Percentiles rank a stretch among this genome's conserved stretches.
These are phyloP conservation scores for Saturnispora quitensis DNA, from an alignment of 805 yeast genomes.

Conservation along the genomic window DNA sequence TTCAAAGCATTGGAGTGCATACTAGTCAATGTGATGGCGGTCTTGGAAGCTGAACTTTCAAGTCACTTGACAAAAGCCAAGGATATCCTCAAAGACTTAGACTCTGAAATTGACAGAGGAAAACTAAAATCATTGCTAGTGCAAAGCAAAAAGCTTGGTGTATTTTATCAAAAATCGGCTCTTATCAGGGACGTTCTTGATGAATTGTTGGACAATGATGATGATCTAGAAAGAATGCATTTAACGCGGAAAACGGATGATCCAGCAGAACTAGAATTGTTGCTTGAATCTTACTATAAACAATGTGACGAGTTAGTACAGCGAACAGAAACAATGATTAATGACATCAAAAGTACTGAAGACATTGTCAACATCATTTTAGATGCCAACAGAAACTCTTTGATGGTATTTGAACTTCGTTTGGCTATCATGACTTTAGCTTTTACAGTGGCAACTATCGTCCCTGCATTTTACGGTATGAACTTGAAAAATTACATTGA, in stretches of 20 bases:
- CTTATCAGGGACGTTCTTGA: slow-evolving; percentile 76
- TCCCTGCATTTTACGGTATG: slow-evolving; percentile 90
- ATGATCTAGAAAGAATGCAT: slow-evolving; percentile 74
- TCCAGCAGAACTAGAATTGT: slow-evolving; percentile 72
- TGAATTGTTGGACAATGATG: slow-evolving; percentile 79
- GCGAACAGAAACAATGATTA: slow-evolving; percentile 72
- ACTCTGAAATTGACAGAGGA: slow-evolving; percentile 70
- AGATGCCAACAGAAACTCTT: slow-evolving; percentile 83
- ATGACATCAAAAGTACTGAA: slow-evolving; percentile 83
- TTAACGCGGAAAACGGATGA: slow-evolving; percentile 36
- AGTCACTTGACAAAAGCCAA: slow-evolving; percentile 52
- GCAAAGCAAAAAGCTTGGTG: slow-evolving; percentile 59
- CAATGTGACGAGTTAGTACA: slow-evolving; percentile 93
- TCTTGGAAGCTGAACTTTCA: slow-evolving; percentile 66
- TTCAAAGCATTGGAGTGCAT: slow-evolving; percentile 78
- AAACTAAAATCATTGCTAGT: slow-evolving; percentile 64
- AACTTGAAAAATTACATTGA: slow-evolving; percentile 71
- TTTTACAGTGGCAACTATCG: slow-evolving; percentile 70
- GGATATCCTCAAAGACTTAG: slow-evolving; percentile 56
- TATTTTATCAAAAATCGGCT: slow-evolving; percentile 65
- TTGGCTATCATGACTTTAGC: slow-evolving; percentile 80
- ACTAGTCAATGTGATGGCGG: slow-evolving; percentile 69
- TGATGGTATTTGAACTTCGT: slow-evolving; percentile 79
- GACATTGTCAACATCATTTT: slow-evolving; percentile 86
- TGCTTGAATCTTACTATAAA: slow-evolving; percentile 79